These are phyloP conservation scores for Otatea glauca DNA, from an alignment of 176 grass and related monocot species.

Conservation along the genomic window DNA sequence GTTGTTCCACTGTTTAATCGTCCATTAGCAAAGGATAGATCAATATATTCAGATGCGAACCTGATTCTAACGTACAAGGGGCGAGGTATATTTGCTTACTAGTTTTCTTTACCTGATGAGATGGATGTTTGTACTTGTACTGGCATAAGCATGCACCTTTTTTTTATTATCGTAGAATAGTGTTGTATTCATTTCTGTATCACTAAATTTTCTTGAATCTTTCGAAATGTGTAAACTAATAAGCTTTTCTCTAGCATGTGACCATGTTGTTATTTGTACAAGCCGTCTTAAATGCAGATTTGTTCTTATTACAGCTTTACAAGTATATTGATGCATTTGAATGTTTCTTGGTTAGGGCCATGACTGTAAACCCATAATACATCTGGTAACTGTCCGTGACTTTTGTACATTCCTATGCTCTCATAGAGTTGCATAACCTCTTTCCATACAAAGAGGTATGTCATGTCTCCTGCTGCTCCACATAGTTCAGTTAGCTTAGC, in stretches of 20 bases:
- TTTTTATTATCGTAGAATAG: not conserved
- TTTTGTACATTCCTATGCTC: not conserved
- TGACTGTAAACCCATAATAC: not conserved
- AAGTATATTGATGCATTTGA: not conserved
- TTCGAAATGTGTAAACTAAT: not conserved
- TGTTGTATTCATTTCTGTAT: conserved; percentile 26
- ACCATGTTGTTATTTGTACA: not conserved
- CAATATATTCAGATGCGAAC: conserved; percentile 38
- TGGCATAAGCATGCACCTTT: conserved; percentile 6
- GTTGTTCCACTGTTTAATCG: not conserved
- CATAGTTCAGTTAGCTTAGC: not conserved
- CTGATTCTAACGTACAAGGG: conserved; percentile 25
- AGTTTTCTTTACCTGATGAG: conserved; percentile 25
- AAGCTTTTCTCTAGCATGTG: not conserved
- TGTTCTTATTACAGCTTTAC: not conserved
- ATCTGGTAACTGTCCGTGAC: not conserved
- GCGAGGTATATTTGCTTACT: conserved; percentile 46
- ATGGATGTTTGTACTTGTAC: conserved; percentile 24
- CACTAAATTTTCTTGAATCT: conserved; percentile 10
- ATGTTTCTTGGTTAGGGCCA: not conserved
- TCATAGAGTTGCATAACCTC: not conserved
- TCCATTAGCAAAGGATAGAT: conserved; percentile 31
- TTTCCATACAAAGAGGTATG: not conserved
- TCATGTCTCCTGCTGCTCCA: not conserved
- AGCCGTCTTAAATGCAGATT: not conserved